Conservation (phyloP, 257 asterid species). For the Petunia secreta region DNA sequence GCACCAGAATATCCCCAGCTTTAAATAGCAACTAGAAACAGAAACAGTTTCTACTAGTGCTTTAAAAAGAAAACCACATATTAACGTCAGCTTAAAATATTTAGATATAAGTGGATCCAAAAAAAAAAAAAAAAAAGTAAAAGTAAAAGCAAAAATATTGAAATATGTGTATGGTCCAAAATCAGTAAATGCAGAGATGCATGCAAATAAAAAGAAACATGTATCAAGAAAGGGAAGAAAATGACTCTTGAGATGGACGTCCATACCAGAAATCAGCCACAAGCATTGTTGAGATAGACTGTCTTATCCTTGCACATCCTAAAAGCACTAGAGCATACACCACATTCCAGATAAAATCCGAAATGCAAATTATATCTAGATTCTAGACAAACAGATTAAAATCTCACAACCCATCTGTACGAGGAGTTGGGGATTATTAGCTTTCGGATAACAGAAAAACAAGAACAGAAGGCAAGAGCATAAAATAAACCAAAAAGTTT, state of each 20-base stretch:
- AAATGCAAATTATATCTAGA: background rate
- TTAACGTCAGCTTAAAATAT: too few relatives aligned
- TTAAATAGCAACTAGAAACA: too few relatives aligned
- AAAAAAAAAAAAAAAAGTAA: too few relatives aligned
- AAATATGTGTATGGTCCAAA: background rate
- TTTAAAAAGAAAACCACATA: too few relatives aligned
- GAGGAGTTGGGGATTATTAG: background rate
- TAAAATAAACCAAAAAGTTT: conserved; percentile 35
- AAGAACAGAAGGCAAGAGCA: background rate
- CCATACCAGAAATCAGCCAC: conserved; percentile 20
- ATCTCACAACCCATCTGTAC: background rate
- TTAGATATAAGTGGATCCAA: background rate
- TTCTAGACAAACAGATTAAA: background rate
- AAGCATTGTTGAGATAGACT: background rate
- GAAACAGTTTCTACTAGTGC: too few relatives aligned
- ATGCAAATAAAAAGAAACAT: background rate
- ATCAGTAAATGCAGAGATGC: background rate
- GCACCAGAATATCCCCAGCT: too few relatives aligned
- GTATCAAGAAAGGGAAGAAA: background rate
- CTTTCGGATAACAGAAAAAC: background rate
- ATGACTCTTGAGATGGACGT: background rate
- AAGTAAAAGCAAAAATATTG: background rate
- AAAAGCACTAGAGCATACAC: background rate
- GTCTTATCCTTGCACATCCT: conserved; percentile 21
- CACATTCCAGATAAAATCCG: background rate